Conservation (phyloP, 2,329 filamentous ascomycete species). For the Pyrenophora teres region DNA sequence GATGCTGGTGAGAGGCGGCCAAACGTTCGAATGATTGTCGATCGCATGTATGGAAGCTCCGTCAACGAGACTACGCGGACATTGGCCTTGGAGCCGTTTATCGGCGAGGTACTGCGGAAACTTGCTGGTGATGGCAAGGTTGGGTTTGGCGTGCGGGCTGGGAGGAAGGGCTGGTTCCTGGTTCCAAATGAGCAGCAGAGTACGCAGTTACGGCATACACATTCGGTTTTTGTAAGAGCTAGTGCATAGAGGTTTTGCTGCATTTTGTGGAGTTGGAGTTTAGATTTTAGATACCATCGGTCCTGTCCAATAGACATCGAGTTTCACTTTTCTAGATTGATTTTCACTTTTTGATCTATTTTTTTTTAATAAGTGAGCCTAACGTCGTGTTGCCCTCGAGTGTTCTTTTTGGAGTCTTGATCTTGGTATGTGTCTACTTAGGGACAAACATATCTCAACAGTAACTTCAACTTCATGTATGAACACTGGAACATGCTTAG, state of each 20-base stretch:
- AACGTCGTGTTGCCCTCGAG: too few relatives aligned
- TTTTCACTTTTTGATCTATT: too few relatives aligned
- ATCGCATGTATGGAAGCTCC: slow-evolving; percentile 49
- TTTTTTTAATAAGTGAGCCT: too few relatives aligned
- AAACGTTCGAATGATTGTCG: slow-evolving; percentile 52
- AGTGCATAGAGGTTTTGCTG: neutral
- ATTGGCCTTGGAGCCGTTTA: slow-evolving; percentile 79
- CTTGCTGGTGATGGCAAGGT: slow-evolving; percentile 50
- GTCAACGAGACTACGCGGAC: slow-evolving; percentile 45
- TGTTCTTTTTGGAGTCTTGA: too few relatives aligned
- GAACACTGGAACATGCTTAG: too few relatives aligned
- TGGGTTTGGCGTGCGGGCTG: slow-evolving; percentile 29
- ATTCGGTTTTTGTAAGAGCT: neutral
- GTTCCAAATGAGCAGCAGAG: neutral
- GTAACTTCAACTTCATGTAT: too few relatives aligned
- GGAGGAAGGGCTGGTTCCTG: slow-evolving; percentile 30
- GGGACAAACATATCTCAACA: too few relatives aligned
- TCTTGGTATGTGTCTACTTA: too few relatives aligned
- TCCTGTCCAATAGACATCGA: too few relatives aligned
- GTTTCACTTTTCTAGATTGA: too few relatives aligned
- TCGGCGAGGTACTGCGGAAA: slow-evolving; percentile 68
- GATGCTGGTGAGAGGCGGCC: slow-evolving; percentile 40
- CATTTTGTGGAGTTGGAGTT: too few relatives aligned
- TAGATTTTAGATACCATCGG: too few relatives aligned
- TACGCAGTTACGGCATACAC: neutral